Conservation (phyloP, 805 yeast species). For the Torulaspora microellipsoides region DNA sequence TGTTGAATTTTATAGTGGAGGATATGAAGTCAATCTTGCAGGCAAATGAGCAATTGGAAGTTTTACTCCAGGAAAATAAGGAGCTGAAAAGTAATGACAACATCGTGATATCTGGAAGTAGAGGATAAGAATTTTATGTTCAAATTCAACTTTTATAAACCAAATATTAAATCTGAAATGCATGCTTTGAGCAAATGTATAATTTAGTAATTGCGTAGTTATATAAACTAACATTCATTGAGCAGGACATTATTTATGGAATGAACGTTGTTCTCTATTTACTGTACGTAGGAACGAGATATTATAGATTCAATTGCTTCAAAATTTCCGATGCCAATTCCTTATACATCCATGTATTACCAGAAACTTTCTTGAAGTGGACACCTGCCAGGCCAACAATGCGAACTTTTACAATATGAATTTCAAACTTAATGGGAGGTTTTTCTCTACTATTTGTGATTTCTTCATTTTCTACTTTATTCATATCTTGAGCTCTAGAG, state of each 20-base stretch:
- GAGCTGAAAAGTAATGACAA: background rate
- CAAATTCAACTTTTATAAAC: no score
- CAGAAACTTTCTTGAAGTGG: conserved; percentile 87
- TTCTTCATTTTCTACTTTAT: conserved; percentile 50
- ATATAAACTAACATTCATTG: no score
- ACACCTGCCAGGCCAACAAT: conserved; percentile 87
- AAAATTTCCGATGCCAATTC: conserved; percentile 82
- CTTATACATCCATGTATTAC: conserved; percentile 94
- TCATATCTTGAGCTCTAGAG: conserved; percentile 59
- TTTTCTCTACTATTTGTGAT: conserved; percentile 32
- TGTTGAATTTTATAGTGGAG: conserved; percentile 28
- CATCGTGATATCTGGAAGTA: no score
- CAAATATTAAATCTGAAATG: no score
- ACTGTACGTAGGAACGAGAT: background rate
- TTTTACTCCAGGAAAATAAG: conserved; percentile 2
- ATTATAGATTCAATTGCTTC: conserved; percentile 59
- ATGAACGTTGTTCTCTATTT: no score
- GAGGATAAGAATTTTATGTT: no score
- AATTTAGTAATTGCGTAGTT: no score
- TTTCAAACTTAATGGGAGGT: conserved; percentile 80
- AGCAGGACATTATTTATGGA: no score
- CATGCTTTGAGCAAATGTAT: no score
- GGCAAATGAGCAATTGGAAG: conserved; percentile 29
- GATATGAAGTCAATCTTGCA: conserved; percentile 27
- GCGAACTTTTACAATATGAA: conserved; percentile 88